Evolutionary conservation across 73 alveolate species (phyloP), one percentile per base, ranked within the genome.

Genomic region (Tetrahymena malaccensis): DNA sequence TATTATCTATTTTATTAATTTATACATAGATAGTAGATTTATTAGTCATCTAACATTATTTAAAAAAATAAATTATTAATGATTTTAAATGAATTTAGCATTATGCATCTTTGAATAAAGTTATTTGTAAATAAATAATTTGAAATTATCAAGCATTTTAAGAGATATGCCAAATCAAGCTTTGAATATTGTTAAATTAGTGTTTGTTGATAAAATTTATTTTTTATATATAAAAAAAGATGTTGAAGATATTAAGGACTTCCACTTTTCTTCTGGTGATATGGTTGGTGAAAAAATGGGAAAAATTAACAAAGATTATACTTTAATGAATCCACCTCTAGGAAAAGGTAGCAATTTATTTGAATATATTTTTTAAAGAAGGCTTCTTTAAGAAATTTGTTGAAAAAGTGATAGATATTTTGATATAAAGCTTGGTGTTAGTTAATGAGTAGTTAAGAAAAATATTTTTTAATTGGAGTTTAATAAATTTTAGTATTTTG

Each of bases 261-360:
- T 70, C 89, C 89, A 70, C 89, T 70, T 70, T 70, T 70, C 89
- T 70, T 70, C 89, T 27, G 89, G 89, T 0, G 89, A 70, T 11
- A 70, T 70, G 89, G 89, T 70, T n/a, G 89, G 89, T 25, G 89
- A 70, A n/a, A 95, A 95, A 34, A 33, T 34, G 58, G 97, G 97
- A 12, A 43, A 94, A 93, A 95, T 95, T 34, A 95, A 94, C 34
- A 95, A 93, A 22, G 97, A 95, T 50, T 95, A 95, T 31, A 95
- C 97, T 10, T 56, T 95, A 4, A 55, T 95, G 35, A 95, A 95
- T 33, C 97, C 97, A 19, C 97, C 97, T 43, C 40, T 95, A 17
- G 95, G 97, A 89, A 95, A 70, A 27, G 97, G 97, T 95, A 85
- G 43, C 89, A 70, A n/a, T n/a, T 27, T 19, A 70, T 11, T 19